Conservation (phyloP, 2,329 filamentous ascomycete species). For the Dactylellina leptospora region DNA sequence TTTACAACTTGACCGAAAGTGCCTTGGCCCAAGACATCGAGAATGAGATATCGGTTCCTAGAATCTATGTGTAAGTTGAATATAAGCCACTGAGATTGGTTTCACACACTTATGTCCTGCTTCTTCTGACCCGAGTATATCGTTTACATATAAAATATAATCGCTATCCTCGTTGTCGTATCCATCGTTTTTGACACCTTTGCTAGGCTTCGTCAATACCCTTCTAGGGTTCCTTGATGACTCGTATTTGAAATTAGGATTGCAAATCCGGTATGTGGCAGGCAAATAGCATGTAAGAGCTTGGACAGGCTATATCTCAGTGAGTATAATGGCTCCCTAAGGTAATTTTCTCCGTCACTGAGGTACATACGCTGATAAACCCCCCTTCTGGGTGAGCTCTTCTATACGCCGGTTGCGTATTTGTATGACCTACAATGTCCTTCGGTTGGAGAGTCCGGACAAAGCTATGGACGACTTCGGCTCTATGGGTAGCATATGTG, state of each 20-base stretch:
- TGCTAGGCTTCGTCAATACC: slow-evolving; percentile 97
- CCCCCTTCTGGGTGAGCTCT: slow-evolving; percentile 95
- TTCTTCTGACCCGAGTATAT: slow-evolving; percentile 96
- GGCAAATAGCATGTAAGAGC: slow-evolving; percentile 92
- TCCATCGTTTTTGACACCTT: slow-evolving; percentile 97
- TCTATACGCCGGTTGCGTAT: slow-evolving; percentile 85
- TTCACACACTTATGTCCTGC: slow-evolving; percentile 93
- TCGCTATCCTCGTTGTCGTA: slow-evolving; percentile 99
- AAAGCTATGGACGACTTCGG: slow-evolving; percentile 83
- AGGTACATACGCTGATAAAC: slow-evolving; percentile 81
- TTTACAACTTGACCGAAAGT: slow-evolving; percentile 99
- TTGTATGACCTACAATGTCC: slow-evolving; percentile 84
- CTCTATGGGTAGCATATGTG: slow-evolving; percentile 65
- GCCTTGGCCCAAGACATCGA: slow-evolving; percentile 95
- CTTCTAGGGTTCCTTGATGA: slow-evolving; percentile 94
- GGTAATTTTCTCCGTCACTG: too few relatives aligned
- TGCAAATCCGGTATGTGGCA: slow-evolving; percentile 97
- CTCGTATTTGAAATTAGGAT: slow-evolving; percentile 97
- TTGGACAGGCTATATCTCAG: slow-evolving; percentile 77
- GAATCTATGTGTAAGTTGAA: slow-evolving; percentile 1
- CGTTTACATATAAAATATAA: slow-evolving; percentile 98
- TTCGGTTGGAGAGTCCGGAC: slow-evolving; percentile 75
- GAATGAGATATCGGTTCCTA: slow-evolving; percentile 65
- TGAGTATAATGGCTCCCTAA: slow-evolving; percentile 11
- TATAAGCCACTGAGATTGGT: not conserved